phyloP scores from a whole-genome alignment of 768 basidiomycete genomes.

The Tylopilus rubrobrunneus region DNA sequence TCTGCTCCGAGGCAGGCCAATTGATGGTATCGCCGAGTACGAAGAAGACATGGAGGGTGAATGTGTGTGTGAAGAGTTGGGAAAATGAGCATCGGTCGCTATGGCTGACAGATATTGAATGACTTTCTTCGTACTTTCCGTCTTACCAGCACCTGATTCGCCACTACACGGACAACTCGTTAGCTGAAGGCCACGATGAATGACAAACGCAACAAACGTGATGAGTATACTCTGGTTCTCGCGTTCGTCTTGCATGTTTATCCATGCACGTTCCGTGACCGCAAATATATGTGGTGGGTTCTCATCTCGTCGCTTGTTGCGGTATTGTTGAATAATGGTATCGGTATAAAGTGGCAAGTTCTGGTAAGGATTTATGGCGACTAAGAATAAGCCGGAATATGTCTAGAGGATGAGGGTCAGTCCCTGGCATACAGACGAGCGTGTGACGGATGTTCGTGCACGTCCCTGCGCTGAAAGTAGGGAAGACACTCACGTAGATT shows the following conservation, averaged over 20 bases:
- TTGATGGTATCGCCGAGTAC: no score
- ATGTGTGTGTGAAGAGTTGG: conserved; percentile 59
- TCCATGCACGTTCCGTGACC: conserved; percentile 96
- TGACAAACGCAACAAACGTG: conserved; percentile 60
- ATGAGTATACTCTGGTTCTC: conserved; percentile 98
- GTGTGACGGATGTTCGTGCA: not conserved
- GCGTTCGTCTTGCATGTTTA: conserved; percentile 95
- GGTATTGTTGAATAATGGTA: conserved; percentile 84
- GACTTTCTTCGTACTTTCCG: conserved; percentile 98
- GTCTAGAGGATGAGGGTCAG: conserved; percentile 51
- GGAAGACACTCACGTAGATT: conserved; percentile 70
- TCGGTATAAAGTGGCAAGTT: conserved; percentile 88
- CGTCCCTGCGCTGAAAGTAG: not conserved
- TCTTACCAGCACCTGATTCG: conserved; percentile 98
- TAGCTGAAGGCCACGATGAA: conserved; percentile 6
- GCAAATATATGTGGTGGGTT: conserved; percentile 97
- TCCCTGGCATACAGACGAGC: not conserved
- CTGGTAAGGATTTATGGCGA: conserved; percentile 98
- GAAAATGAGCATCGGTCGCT: conserved; percentile 71
- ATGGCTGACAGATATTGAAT: conserved; percentile 99
- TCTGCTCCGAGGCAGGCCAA: conserved; percentile 66
- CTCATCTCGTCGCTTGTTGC: conserved; percentile 82
- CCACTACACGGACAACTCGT: conserved; percentile 50
- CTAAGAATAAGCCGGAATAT: conserved; percentile 94
- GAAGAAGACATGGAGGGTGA: conserved; percentile 58